Conservation (phyloP, 2,329 filamentous ascomycete genomes). For the Metarhizium robertsii region DNA sequence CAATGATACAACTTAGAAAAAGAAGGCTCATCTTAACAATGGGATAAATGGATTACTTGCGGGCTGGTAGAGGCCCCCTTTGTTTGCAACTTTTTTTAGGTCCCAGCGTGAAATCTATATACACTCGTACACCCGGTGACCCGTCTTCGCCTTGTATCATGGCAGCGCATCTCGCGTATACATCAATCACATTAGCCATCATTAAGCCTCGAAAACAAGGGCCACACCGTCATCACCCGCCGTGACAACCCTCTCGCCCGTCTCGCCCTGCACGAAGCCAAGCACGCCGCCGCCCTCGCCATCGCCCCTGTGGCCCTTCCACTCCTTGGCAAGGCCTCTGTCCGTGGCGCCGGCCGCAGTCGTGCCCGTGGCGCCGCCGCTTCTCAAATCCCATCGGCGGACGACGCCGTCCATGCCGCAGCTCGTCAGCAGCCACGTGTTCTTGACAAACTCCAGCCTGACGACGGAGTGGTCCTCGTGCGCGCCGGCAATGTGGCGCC, state of each 20-base stretch:
- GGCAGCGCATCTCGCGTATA: neutral
- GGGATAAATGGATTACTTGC: slow-evolving; percentile 3
- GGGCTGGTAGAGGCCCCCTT: neutral
- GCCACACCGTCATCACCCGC: slow-evolving; percentile 78
- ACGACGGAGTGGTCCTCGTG: slow-evolving; percentile 88
- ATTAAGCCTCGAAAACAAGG: slow-evolving; percentile 54
- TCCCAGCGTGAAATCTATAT: no score
- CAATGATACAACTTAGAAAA: neutral
- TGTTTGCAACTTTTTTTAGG: neutral
- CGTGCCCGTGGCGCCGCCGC: slow-evolving; percentile 24
- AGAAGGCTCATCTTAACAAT: slow-evolving; percentile 15
- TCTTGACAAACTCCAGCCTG: slow-evolving; percentile 76
- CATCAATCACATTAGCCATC: neutral
- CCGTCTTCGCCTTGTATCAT: neutral
- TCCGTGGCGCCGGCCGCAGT: slow-evolving; percentile 31
- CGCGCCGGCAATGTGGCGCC: slow-evolving; percentile 70
- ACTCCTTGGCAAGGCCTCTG: slow-evolving; percentile 69
- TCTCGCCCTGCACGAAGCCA: slow-evolving; percentile 77
- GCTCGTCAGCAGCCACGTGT: slow-evolving; percentile 65
- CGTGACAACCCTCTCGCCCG: slow-evolving; percentile 68
- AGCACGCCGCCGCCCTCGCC: slow-evolving; percentile 83
- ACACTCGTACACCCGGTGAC: no score
- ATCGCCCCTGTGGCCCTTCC: slow-evolving; percentile 79
- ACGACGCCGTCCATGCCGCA: slow-evolving; percentile 91
- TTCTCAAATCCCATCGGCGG: slow-evolving; percentile 73